Evolutionary conservation across 352 stramenopile species (phyloP), one percentile per base, ranked within the genome.

Genomic region (Globisporangium echinulatum): DNA sequence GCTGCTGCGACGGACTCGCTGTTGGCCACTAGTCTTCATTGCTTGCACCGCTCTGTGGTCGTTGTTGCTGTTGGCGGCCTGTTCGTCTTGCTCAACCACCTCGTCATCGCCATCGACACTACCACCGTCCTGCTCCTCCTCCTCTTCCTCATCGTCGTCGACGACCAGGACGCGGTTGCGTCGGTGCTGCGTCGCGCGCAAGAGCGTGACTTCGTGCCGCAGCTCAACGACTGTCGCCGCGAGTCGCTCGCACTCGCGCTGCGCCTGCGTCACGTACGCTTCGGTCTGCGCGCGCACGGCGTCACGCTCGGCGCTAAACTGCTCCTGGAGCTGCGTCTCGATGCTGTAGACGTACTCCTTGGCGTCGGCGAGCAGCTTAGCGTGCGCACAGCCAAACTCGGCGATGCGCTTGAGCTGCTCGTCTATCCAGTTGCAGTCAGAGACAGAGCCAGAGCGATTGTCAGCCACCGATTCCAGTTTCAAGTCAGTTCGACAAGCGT

Each of bases 351-450:
- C 82, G 57, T 86, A 82, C 56, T 86, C 66, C 52, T 79, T 87
- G 4, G 82, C 79, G 59, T 91, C 79, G 25, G 82, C 74, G 40
- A 89, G 57, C 9, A 91, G 64, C 47, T 67, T 87, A 4, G 75
- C 77, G 61, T 88, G 79, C 13, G 87, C 79, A 39, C 82, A 78
- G 37, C 82, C 82, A 58, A 91, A 91, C 58, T 91, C 82, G 1
- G 77, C 74, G 56, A 91, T 91, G 42, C 82, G 74, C 66, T 89
- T 91, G 17, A 91, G 62, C 62, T 91, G 82, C 48, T 91, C 77
- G 57, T 87, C 82, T 91, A 47, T 44, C 7, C 25, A 13, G 40
- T 44, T 44, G 11, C 7, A 44, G 40, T 7, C 7, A 44, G 40
- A 4, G 17, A 52, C 14, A 44, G 7, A 37, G 9, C 10, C 11